Evolutionary conservation across 306 rosid genomes (phyloP), one percentile per base, ranked within the genome.

Genomic region (Gastrolobium villosum): DNA sequence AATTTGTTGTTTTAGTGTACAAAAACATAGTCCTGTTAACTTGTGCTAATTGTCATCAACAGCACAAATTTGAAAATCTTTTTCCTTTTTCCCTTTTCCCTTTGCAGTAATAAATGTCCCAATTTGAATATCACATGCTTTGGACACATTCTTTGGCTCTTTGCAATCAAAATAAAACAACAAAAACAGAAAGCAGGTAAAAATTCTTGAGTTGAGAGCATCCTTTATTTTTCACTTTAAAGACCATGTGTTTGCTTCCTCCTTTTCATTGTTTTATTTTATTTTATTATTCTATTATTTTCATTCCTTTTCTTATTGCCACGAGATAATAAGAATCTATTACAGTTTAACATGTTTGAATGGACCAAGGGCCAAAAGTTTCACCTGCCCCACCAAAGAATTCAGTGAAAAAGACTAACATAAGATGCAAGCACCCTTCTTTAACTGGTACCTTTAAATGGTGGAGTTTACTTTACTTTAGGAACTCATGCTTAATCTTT

Each of bases 301-400:
- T 75, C 54, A 45, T 20, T 4, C 39, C 4, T 45, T 4, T 7
- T 70, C 20, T 31, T 2, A 7, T 53, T 10, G 37, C 10, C 39
- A 39, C 4, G 53, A 26, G 7, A 39, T 40, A 53, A 43, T 2
- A 61, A 63, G 76, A 80, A 44, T 59, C 45, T 61, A 15, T 10
- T 55, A 52, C 46, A 72, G 41, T 54, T 26, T 44, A 65, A 62
- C 10, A 44, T 65, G 69, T 74, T 79, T 59, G 81, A 72, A 67
- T 75, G 84, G 87, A 88, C 75, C 65, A 49, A 76, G 69, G 88
- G 75, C 88, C 82, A 72, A 78, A 62, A 79, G 68, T 75, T 68
- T 72, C 40, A 46, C 67, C 67, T 54, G 71, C 54, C 48, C n/a
- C 66, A 71, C 59, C 65, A 75, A 71, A 70, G 86, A 81, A 78